Conservation (phyloP, 148 eudicot genomes). For the Rhododendron simsii region DNA sequence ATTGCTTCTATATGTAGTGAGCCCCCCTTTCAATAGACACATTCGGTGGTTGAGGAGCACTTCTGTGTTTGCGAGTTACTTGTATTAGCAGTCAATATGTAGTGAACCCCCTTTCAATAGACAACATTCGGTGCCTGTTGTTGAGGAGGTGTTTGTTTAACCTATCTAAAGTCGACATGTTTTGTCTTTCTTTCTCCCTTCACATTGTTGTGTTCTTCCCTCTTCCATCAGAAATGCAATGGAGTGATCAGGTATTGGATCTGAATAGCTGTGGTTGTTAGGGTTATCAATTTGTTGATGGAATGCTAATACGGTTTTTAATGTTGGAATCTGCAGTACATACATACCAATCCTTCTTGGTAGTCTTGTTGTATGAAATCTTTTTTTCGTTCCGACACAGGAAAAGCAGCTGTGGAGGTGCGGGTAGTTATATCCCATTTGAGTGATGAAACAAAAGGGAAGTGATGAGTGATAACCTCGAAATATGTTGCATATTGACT, state of each 20-base stretch:
- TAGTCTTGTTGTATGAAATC: background rate
- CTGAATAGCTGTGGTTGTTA: background rate
- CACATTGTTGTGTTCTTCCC: no score
- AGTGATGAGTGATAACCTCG: background rate
- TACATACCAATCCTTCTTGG: background rate
- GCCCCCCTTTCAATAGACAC: background rate
- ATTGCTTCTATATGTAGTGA: background rate
- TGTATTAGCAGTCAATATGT: background rate
- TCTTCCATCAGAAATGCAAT: no score
- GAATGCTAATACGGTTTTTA: background rate
- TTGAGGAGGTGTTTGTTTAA: background rate
- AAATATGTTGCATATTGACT: background rate
- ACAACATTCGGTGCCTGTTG: no score
- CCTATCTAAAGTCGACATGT: background rate
- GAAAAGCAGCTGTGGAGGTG: background rate
- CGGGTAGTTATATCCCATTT: background rate
- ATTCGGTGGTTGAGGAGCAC: background rate
- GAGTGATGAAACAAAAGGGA: background rate
- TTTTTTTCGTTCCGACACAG: background rate
- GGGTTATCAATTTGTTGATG: background rate
- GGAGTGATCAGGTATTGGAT: background rate
- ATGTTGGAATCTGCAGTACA: background rate
- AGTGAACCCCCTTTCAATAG: no score
- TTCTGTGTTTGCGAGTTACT: background rate
- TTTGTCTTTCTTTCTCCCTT: background rate